Percentiles rank a stretch among this genome's conserved stretches.
These are phyloP conservation scores for Biscogniauxia marginata DNA, from an alignment of 2,329 filamentous ascomycete genomes.

Conservation along the genomic window DNA sequence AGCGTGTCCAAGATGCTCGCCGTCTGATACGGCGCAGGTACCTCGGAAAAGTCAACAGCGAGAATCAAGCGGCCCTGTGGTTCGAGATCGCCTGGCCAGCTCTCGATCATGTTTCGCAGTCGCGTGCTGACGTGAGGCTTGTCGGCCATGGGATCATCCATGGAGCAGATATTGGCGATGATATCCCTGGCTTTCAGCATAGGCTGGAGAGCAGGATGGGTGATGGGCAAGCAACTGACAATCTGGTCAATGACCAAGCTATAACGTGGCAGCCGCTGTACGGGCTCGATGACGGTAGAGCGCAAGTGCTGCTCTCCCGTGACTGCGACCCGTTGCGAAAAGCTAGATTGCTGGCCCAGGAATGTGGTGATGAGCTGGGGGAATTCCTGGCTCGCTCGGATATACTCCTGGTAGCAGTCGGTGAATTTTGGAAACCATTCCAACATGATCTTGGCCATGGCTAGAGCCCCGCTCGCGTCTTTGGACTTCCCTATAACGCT, in stretches of 20 bases:
- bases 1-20: conserved; percentile 40
- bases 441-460: conserved; percentile 76
- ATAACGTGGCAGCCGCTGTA: conserved; percentile 91
- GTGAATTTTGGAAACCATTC: conserved; percentile 95
- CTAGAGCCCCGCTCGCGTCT: conserved; percentile 75
- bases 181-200: conserved; percentile 90
- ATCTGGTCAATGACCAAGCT: conserved; percentile 97
- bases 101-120: conserved; percentile 72
- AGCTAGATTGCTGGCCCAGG: conserved; percentile 77
- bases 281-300: conserved; percentile 91
- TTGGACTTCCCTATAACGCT: conserved; percentile 49
- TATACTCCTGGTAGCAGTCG: conserved; percentile 89
- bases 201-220: conserved; percentile 77
- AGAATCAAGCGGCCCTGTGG: conserved; percentile 77
- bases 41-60: conserved; percentile 76
- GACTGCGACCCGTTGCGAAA: conserved; percentile 75
- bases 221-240: conserved; percentile 77
- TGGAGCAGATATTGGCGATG: conserved; percentile 93
- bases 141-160: conserved; percentile 70
- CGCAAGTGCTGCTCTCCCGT: conserved; percentile 88
- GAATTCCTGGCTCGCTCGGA: conserved; percentile 85
- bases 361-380: conserved; percentile 77
- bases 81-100: conserved; percentile 71
- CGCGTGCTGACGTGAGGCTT: conserved; percentile 73
- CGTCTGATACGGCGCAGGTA: conserved; percentile 67